phyloP scores from a whole-genome alignment of 495 filamentous ascomycete species.

The Sporormia fimetaria region DNA sequence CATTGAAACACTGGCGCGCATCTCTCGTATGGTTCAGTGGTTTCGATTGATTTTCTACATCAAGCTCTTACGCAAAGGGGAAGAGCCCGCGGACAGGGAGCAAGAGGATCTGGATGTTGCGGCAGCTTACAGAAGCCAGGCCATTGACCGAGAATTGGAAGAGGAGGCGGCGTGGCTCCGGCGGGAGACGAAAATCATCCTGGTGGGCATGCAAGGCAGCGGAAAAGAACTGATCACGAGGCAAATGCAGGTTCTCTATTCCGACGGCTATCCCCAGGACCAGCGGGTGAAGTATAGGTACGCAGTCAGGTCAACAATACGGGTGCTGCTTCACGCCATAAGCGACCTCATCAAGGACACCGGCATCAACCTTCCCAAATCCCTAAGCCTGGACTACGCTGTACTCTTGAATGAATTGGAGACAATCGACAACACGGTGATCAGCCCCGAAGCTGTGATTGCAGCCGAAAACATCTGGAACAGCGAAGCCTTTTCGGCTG shows the following conservation, averaged over 20 bases:
- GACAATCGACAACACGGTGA: conserved; percentile 5
- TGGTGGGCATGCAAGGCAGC: conserved; percentile 9
- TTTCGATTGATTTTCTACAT: conserved; percentile 17
- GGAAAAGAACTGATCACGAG: conserved; percentile 23
- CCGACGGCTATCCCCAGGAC: conserved; percentile 15
- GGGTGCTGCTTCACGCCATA: conserved; percentile 19
- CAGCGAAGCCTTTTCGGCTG: conserved; percentile 10
- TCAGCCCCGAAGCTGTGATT: conserved; percentile 12
- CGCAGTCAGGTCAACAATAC: conserved; percentile 14
- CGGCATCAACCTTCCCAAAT: conserved; percentile 7
- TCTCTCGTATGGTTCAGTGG: conserved; percentile 21
- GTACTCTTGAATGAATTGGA: conserved; percentile 19
- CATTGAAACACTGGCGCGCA: conserved; percentile 6
- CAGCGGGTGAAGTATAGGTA: conserved; percentile 8
- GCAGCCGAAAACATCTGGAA: conserved; percentile 18
- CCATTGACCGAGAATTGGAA: conserved; percentile 16
- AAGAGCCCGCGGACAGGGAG: conserved; percentile 3
- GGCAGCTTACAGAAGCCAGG: conserved; percentile 18
- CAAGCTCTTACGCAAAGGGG: conserved; percentile 8
- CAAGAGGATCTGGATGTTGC: conserved; percentile 18
- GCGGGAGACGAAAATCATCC: conserved; percentile 20
- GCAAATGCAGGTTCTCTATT: conserved; percentile 20
- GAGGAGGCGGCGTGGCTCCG: conserved; percentile 15
- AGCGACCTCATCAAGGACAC: conserved; percentile 20
- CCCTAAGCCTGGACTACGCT: conserved; percentile 17